A percentile compares a stretch with the other conserved stretches of the same genome.
These are phyloP conservation scores for Xerocomus potaroensis DNA, from an alignment of 768 basidiomycete species.

Conservation along the genomic window DNA sequence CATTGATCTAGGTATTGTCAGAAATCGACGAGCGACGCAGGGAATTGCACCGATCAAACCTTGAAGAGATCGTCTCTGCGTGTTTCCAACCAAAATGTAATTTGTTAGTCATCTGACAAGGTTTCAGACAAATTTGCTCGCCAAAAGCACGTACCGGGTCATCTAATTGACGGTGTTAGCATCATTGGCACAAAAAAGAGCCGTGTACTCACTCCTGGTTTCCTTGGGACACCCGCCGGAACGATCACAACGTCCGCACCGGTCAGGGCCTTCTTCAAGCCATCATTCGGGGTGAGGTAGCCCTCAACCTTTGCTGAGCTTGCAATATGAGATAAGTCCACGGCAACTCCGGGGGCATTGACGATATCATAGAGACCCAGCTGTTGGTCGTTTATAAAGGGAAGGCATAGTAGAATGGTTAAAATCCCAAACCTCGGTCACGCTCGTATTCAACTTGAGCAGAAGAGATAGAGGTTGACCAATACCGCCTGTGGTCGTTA, in stretches of 20 bases:
- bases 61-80: conserved; percentile 93
- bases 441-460: conserved; percentile 77
- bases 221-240: conserved; percentile 94
- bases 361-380: conserved; percentile 94
- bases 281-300: conserved; percentile 74
- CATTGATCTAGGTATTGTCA: conserved; percentile 72
- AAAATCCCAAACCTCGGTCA: conserved; percentile 58
- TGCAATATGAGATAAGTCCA: conserved; percentile 90
- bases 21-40: neutral
- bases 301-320: conserved; percentile 84
- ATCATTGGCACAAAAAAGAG: neutral
- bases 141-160: conserved; percentile 39
- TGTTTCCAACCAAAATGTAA: neutral
- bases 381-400: conserved; percentile 33
- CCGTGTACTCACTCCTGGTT: conserved; percentile 70
- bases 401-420: neutral
- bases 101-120: conserved; percentile 9
- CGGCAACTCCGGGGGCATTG: conserved; percentile 95
- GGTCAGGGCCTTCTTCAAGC: conserved; percentile 74
- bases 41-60: conserved; percentile 39
- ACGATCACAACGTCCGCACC: conserved; percentile 92
- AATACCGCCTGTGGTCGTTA: conserved; percentile 70
- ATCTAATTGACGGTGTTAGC: conserved; percentile 33
- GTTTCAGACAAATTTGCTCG: too few species aligned
- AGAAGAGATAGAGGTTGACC: conserved; percentile 94